Percentiles rank a stretch among this genome's conserved stretches.
These are phyloP conservation scores for Amylostereum areolatum DNA, from an alignment of 1,284 basidiomycete species.

Conservation along the genomic window DNA sequence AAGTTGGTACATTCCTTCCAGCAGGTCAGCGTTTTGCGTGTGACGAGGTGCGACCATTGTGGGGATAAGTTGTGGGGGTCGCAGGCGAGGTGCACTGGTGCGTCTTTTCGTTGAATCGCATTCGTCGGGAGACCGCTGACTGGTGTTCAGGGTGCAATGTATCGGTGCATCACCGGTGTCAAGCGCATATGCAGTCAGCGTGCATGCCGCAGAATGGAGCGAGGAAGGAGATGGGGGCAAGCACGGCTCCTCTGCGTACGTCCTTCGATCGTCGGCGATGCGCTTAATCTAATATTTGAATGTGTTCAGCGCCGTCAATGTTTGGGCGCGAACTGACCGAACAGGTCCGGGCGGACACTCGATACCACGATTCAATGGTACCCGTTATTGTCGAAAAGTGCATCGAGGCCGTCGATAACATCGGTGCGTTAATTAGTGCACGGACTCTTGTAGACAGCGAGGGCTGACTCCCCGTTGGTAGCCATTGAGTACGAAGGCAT, in stretches of 20 bases:
- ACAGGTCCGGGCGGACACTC: slow-evolving; percentile 74
- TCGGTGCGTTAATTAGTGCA: slow-evolving; percentile 49
- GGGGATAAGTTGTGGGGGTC: slow-evolving; percentile 99
- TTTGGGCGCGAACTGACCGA: slow-evolving; percentile 86
- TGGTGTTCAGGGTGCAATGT: slow-evolving; percentile 52
- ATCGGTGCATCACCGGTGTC: slow-evolving; percentile 72
- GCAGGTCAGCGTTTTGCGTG: slow-evolving; percentile 82
- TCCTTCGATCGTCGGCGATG: slow-evolving; percentile 10
- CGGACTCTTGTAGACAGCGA: neutral
- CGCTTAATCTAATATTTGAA: slow-evolving; percentile 5
- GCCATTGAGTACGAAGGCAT: slow-evolving; percentile 94
- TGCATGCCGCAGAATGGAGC: slow-evolving; percentile 45
- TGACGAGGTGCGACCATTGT: slow-evolving; percentile 92
- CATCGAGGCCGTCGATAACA: slow-evolving; percentile 84
- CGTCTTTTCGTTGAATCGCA: slow-evolving; percentile 23
- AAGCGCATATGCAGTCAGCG: slow-evolving; percentile 48
- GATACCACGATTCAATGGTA: slow-evolving; percentile 55
- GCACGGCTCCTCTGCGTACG: slow-evolving; percentile 46
- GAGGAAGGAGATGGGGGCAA: slow-evolving; percentile 28
- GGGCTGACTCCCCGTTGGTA: slow-evolving; percentile 19
- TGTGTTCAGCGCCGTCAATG: slow-evolving; percentile 68
- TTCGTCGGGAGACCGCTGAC: neutral
- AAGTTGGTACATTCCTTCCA: slow-evolving; percentile 80
- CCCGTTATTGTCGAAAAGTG: slow-evolving; percentile 95
- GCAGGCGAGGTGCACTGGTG: slow-evolving; percentile 83